Conservation (phyloP, 1,284 basidiomycete species). For the Fistulinella cinereoalba region DNA sequence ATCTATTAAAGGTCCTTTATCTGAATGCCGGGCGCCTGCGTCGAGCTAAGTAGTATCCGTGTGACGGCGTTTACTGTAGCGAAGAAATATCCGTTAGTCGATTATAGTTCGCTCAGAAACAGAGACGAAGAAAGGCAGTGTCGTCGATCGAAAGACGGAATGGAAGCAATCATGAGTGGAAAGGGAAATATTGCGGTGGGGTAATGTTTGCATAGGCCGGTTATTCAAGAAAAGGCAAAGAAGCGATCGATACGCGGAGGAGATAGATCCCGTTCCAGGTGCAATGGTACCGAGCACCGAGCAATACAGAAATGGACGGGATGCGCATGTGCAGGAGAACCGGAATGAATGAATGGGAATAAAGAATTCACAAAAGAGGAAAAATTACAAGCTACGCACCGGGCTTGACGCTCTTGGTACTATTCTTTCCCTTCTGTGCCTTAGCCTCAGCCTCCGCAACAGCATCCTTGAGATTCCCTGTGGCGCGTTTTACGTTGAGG, state of each 20-base stretch:
- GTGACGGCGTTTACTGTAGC: constrained; percentile 63
- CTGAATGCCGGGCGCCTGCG: constrained; percentile 82
- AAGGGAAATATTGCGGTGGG: constrained; percentile 3
- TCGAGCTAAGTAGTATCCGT: constrained; percentile 80
- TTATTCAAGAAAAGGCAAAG: background rate
- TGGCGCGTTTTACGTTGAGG: constrained; percentile 71
- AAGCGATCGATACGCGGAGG: background rate
- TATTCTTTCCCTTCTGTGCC: constrained; percentile 38
- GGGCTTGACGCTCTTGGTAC: constrained; percentile 37
- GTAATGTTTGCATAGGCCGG: background rate
- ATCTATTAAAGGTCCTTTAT: constrained; percentile 40
- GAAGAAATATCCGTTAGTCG: constrained; percentile 13
- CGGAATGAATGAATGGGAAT: too few species aligned
- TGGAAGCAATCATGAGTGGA: constrained; percentile 1
- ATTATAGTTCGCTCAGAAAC: constrained; percentile 2
- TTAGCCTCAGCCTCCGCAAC: constrained; percentile 30
- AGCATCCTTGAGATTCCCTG: constrained; percentile 57
- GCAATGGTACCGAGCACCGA: background rate
- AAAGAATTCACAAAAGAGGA: background rate
- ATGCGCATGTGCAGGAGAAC: background rate
- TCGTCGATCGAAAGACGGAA: constrained; percentile 13
- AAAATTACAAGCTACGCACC: constrained; percentile 29
- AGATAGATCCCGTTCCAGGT: constrained; percentile 1
- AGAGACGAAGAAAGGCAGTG: constrained; percentile 2
- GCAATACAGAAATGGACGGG: constrained; percentile 1